phyloP scores from a whole-genome alignment of 768 basidiomycete species.

The Serpula lacrymans region DNA sequence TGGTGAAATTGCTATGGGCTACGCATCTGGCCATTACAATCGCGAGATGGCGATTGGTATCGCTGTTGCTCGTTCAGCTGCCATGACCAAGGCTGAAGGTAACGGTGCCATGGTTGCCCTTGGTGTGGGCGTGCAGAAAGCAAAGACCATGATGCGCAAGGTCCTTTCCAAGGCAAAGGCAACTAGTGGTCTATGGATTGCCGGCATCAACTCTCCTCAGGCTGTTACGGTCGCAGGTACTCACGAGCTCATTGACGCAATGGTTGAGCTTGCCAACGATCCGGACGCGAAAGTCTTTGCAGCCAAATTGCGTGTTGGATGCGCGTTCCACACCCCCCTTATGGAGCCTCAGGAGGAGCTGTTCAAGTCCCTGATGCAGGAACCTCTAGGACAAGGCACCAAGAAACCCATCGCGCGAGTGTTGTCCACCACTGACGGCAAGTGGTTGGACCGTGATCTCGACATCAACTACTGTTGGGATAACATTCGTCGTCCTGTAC shows the following conservation, averaged over 20 bases:
- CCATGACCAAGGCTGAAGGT: conserved; percentile 31
- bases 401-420: conserved; percentile 19
- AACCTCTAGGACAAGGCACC: conserved; percentile 1
- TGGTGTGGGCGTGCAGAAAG: conserved; percentile 29
- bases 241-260: conserved; percentile 27
- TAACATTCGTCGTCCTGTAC: conserved; percentile 32
- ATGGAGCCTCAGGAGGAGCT: conserved; percentile 31
- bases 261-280: conserved; percentile 25
- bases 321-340: conserved; percentile 33
- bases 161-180: conserved; percentile 24
- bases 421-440: conserved; percentile 34
- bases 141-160: conserved; percentile 30
- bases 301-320: conserved; percentile 18
- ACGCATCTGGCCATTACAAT: conserved; percentile 34
- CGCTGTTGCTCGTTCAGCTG: conserved; percentile 33
- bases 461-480: conserved; percentile 31
- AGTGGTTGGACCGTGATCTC: conserved; percentile 24
- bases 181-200: conserved; percentile 28
- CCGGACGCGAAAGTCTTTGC: conserved; percentile 27
- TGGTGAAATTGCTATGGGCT: conserved; percentile 36
- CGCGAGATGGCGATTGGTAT: conserved; percentile 31
- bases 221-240: conserved; percentile 33
- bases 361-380: conserved; percentile 21
- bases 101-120: conserved; percentile 35
- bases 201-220: conserved; percentile 34